Conservation (phyloP, 1,284 basidiomycete species). For the Papiliotrema laurentii region DNA sequence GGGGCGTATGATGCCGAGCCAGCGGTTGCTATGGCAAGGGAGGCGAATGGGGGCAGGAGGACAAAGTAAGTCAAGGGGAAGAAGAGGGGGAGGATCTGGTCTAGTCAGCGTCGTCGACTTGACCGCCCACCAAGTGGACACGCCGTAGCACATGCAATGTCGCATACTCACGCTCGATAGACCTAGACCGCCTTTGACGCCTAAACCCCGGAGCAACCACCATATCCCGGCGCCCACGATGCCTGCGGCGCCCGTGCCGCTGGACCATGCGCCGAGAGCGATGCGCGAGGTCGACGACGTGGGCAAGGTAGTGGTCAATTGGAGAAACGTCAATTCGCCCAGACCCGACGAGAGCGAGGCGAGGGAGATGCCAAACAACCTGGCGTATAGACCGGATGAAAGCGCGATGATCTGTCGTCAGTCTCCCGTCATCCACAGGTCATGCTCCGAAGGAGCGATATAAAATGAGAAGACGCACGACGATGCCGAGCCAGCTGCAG, state of each 20-base stretch:
- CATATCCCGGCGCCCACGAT: conserved; percentile 87
- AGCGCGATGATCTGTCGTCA: conserved; percentile 67
- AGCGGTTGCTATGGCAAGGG: no score
- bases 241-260: conserved; percentile 91
- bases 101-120: neutral
- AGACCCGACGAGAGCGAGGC: conserved; percentile 90
- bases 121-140: neutral
- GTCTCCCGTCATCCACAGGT: neutral
- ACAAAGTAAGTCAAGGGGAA: conserved; percentile 70
- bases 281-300: conserved; percentile 28
- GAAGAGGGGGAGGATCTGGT: conserved; percentile 68
- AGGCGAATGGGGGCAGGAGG: conserved; percentile 57
- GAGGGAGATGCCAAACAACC: conserved; percentile 79
- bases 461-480: conserved; percentile 52
- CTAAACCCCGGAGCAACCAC: conserved; percentile 86
- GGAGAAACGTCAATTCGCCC: conserved; percentile 91
- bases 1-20: conserved; percentile 32
- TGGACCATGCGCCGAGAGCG: conserved; percentile 68
- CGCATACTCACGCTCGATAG: conserved; percentile 55
- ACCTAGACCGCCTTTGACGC: conserved; percentile 77
- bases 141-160: neutral
- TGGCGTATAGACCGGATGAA: conserved; percentile 63
- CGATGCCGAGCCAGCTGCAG: conserved; percentile 72
- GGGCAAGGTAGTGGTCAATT: conserved; percentile 72
- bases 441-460: neutral